Conservation (phyloP, 1,284 basidiomycete species). For the Bjerkandera adusta region DNA sequence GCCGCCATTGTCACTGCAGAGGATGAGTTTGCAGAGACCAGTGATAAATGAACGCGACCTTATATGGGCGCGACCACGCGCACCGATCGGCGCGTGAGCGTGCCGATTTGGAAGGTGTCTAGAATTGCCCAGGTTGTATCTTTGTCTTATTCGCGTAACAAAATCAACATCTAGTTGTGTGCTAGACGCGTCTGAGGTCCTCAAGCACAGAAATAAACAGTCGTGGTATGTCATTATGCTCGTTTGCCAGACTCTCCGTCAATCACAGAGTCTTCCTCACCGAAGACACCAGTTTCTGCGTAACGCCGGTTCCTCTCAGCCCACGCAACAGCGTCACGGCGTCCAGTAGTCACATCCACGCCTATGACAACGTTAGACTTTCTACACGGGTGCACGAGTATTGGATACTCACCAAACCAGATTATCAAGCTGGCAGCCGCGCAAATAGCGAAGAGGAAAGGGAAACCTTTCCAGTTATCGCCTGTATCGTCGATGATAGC, state of each 20-base stretch:
- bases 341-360: slow-evolving; percentile 69
- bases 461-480: slow-evolving; percentile 81
- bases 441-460: slow-evolving; percentile 78
- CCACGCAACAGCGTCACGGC: slow-evolving; percentile 64
- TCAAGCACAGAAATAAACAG: no score
- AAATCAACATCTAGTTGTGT: no score
- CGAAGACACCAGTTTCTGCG: slow-evolving; percentile 24
- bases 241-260: slow-evolving; percentile 15
- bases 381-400: no score
- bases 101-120: no score
- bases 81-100: no score
- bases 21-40: not conserved
- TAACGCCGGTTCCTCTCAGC: slow-evolving; percentile 39
- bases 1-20: not conserved
- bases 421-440: slow-evolving; percentile 62
- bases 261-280: slow-evolving; percentile 19
- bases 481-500: slow-evolving; percentile 72
- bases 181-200: no score
- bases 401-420: slow-evolving; percentile 49
- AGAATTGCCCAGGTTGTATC: no score
- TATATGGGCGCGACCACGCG: no score
- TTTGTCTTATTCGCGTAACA: no score
- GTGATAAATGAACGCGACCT: no score
- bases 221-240: not conserved
- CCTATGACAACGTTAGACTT: no score